Evolutionary conservation across 495 filamentous ascomycete species (phyloP).

Genomic region (Patellaria atrata): DNA sequence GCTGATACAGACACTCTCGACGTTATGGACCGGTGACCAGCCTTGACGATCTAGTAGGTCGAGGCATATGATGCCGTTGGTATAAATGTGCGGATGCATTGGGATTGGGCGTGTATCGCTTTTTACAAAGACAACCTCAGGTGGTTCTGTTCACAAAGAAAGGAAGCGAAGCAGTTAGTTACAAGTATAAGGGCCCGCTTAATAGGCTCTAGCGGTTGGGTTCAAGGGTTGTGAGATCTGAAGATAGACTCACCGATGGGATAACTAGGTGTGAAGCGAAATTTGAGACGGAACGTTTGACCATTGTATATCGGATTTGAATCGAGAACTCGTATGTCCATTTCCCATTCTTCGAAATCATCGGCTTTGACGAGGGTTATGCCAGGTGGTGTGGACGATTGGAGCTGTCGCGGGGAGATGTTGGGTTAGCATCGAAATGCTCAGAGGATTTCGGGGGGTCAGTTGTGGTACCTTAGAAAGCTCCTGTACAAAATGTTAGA

Average conservation of each 20-base stretch:
- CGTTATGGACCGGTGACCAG: conserved; percentile 93
- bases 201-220: neutral
- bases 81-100: conserved; percentile 95
- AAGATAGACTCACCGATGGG: conserved; percentile 59
- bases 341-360: conserved; percentile 75
- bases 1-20: conserved; percentile 94
- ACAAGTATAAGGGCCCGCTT: neutral
- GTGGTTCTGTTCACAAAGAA: conserved; percentile 79
- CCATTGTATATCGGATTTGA: conserved; percentile 76
- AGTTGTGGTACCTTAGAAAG: conserved; percentile 17
- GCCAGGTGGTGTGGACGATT: conserved; percentile 32
- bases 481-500: conserved; percentile 15
- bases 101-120: conserved; percentile 59
- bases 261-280: conserved; percentile 69
- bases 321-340: conserved; percentile 87
- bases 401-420: neutral
- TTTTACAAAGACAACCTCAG: conserved; percentile 78
- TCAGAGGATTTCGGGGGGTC: too few relatives aligned
- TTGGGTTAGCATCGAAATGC: neutral
- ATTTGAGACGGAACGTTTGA: conserved; percentile 73
- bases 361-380: conserved; percentile 69
- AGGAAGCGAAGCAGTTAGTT: conserved; percentile 1
- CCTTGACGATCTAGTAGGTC: conserved; percentile 78
- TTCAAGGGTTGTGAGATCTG: neutral
- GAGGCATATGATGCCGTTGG: conserved; percentile 94